Base-by-base conservation (phyloP, 2,329 filamentous ascomycete species). In the Sporothrix protearum region DNA sequence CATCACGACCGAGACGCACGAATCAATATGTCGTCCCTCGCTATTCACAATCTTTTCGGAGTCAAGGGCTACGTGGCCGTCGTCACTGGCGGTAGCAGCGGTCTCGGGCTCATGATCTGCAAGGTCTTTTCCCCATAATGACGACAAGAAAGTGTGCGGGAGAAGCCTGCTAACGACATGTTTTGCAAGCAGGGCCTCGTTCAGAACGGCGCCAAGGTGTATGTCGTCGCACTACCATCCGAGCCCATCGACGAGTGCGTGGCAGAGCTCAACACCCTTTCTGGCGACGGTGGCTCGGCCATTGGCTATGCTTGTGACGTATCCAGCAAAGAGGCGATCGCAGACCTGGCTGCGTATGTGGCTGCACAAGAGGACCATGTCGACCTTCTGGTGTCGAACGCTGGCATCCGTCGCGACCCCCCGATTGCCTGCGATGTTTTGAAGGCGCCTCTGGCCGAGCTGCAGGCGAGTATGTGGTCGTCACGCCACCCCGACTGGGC, bases 201-300 rank as follows among this genome's bases (percentile, higher is more conserved):
- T 0, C 81, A 83, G 72, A 92, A 91, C 78, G 89, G 90, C 73
- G 87, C 86, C 72, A 90, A 86, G 74, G 90, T 92, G 6, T 92
- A 92, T 82, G 89, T 93, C 74, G 88, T 88, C 30, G 89, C 91
- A 42, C 88, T 87, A 19, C 88, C 87, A 57, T 81, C 83, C 33
- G 89, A 88, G 76, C 90, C 90, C 76, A 83, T 90, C 80, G 82
- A 84, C 64, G 87, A 89, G 22, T 85, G 81, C 42, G 86, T 87
- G 1, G 87, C 87, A 61, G 79, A 89, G 71, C 87, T 91, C 59
- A 82, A 90, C 72, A 83, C 85, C 25, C 85, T 92, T 30, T 82
- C 22, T 82, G 1, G 88, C 9, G 1, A 28, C 36, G 69, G 71
- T 22, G 72, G 72, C n/a, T 25, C 51, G 0, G 71, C 71, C 10